phyloP scores from a whole-genome alignment of 139 green algal species.

The Pseudopediastrum boryanum region DNA sequence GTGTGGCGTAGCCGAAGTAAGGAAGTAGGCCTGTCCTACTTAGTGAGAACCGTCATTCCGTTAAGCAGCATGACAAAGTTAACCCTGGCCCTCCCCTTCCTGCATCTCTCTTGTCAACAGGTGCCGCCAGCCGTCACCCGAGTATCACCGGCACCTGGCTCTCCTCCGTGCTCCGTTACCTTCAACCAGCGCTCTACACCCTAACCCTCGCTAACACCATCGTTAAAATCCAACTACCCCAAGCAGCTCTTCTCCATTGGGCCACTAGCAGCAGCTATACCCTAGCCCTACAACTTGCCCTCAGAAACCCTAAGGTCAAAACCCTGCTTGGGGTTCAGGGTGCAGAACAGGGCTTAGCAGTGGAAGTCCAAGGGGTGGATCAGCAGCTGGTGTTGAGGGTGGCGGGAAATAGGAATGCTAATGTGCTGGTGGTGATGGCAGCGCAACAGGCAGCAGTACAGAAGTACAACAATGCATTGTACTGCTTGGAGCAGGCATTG shows the following conservation, averaged over 20 bases:
- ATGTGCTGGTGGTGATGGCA: constrained; percentile 59
- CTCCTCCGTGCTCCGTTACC: constrained; percentile 26
- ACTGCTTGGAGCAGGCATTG: constrained; percentile 55
- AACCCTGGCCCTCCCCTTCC: too few relatives aligned
- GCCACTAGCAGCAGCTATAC: constrained; percentile 53
- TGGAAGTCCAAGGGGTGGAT: background rate
- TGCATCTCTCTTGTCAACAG: background rate
- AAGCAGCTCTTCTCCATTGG: constrained; percentile 82
- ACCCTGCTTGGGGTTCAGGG: constrained; percentile 9
- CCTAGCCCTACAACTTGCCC: constrained; percentile 50
- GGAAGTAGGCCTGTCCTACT: background rate
- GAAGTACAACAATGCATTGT: constrained; percentile 45
- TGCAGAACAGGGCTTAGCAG: background rate
- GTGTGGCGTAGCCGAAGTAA: background rate
- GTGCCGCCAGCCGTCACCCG: constrained; percentile 26
- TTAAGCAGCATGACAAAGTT: too few relatives aligned
- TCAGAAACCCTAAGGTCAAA: background rate
- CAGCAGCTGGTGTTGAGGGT: constrained; percentile 24
- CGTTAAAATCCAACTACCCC: constrained; percentile 69
- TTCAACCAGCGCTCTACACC: constrained; percentile 52
- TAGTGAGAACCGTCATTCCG: background rate
- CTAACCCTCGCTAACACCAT: constrained; percentile 46
- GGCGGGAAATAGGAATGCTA: constrained; percentile 25
- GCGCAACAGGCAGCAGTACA: constrained; percentile 46
- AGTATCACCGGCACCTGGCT: constrained; percentile 27